A percentile compares a stretch with the other conserved stretches of the same genome.
phyloP scores from a whole-genome alignment of 2,329 filamentous ascomycete genomes.

The Pseudogymnoascus sp. region DNA sequence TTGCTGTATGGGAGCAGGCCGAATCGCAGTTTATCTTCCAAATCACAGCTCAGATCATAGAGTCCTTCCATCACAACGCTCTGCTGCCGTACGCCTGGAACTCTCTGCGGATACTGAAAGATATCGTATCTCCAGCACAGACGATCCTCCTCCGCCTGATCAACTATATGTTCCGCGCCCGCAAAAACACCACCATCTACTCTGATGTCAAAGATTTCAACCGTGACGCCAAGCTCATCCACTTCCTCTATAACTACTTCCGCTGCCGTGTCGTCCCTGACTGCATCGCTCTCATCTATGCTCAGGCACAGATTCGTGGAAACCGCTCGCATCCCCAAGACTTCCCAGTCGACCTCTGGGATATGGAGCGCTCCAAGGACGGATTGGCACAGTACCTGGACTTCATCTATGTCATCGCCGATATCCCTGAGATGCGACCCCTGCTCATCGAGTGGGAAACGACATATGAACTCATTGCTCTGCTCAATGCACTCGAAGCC shows the following conservation, averaged over 20 bases:
- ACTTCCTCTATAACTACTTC: slow-evolving; percentile 90
- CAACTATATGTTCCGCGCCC: slow-evolving; percentile 75
- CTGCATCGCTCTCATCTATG: slow-evolving; percentile 86
- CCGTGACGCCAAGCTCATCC: slow-evolving; percentile 58
- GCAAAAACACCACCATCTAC: slow-evolving; percentile 35
- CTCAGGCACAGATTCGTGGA: slow-evolving; percentile 82
- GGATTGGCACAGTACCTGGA: slow-evolving; percentile 91
- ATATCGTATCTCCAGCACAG: slow-evolving; percentile 92
- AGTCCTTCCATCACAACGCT: slow-evolving; percentile 82
- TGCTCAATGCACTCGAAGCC: slow-evolving; percentile 79
- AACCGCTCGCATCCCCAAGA: slow-evolving; percentile 70
- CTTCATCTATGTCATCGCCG: slow-evolving; percentile 83
- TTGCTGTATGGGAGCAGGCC: slow-evolving; percentile 91
- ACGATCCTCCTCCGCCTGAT: slow-evolving; percentile 86
- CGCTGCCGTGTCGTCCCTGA: slow-evolving; percentile 88
- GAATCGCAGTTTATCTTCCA: slow-evolving; percentile 94
- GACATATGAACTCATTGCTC: slow-evolving; percentile 76
- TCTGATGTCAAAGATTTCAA: slow-evolving; percentile 46
- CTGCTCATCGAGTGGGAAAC: slow-evolving; percentile 89
- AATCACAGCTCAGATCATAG: slow-evolving; percentile 91
- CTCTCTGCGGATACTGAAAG: slow-evolving; percentile 83
- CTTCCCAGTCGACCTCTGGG: slow-evolving; percentile 92
- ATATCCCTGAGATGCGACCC: slow-evolving; percentile 73
- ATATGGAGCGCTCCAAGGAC: slow-evolving; percentile 95
- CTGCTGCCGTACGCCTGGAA: slow-evolving; percentile 89